Conservation (phyloP, 169 alveolate species). For the Cryptosporidium tyzzeri region DNA sequence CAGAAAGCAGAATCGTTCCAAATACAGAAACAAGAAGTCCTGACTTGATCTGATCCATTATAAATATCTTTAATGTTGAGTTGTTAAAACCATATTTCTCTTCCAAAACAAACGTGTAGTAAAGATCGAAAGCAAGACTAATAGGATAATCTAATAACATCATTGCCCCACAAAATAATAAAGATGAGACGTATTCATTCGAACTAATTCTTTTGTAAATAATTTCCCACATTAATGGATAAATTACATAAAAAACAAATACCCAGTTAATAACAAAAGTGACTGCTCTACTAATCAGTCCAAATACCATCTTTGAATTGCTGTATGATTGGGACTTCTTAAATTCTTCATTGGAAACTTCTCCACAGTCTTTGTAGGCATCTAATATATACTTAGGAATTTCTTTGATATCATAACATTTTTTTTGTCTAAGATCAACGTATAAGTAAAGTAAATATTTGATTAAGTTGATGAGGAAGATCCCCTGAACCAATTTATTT, state of each 20-base stretch:
- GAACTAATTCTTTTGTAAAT: slow-evolving; percentile 24
- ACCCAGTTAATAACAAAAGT: slow-evolving; percentile 48
- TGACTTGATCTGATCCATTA: slow-evolving; percentile 48
- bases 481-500: neutral
- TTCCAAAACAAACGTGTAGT: slow-evolving; percentile 55
- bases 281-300: slow-evolving; percentile 11
- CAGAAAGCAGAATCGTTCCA: slow-evolving; percentile 15
- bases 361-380: slow-evolving; percentile 47
- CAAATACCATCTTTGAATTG: slow-evolving; percentile 32
- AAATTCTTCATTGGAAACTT: slow-evolving; percentile 21
- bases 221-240: slow-evolving; percentile 48
- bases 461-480: slow-evolving; percentile 14
- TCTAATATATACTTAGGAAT: slow-evolving; percentile 38
- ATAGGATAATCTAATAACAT: slow-evolving; percentile 32
- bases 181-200: slow-evolving; percentile 57
- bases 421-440: slow-evolving; percentile 55
- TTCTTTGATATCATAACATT: slow-evolving; percentile 35
- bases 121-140: slow-evolving; percentile 33
- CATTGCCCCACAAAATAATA: slow-evolving; percentile 34
- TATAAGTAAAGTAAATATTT: slow-evolving; percentile 28
- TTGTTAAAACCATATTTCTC: slow-evolving; percentile 60
- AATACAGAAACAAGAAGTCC: neutral
- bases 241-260: slow-evolving; percentile 2
- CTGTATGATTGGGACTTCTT: slow-evolving; percentile 43
- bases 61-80: slow-evolving; percentile 19